Base-by-base conservation (phyloP, 2,329 filamentous ascomycete species). In the Sphaerulina musiva region DNA sequence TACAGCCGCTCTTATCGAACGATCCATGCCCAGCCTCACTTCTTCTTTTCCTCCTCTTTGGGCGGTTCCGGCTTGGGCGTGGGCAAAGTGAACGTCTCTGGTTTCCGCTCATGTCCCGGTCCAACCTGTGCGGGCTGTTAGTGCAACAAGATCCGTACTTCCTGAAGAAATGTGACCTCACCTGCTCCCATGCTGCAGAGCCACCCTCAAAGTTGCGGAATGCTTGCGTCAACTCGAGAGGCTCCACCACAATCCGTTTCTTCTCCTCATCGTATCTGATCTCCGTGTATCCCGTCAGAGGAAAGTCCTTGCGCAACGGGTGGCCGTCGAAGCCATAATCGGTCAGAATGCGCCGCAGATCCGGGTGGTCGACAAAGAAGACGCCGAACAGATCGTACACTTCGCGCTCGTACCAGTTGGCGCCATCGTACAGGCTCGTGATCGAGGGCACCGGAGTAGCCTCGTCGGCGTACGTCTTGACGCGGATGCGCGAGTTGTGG, bases 321-420 rank as follows among this genome's bases (percentile, higher is more conserved):
- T 98, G 93, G 50, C 93, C 93, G 72, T 98, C 95, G 69, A 98
- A 98, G 50, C 93, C 93, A 73, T 98, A 98, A 73, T 98, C 93
- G 62, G 93, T 98, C 92, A 98, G 95, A 76, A 98, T 97, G 64
- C 93, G 84, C 72, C 93, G 84, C 65, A 98, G 79, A 76, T 98
- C 95, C 39, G 93, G 93, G 77, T 98, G 93, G 59, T 86, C 89
- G 51, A 86, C 80, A 75, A 98, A 98, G 80, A 97, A 96, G 63
- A 98, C 90, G 60, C 93, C 93, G 69, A 95, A 98, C 67, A 98
- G 74, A 73, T 98, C 93, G 75, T 97, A 97, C 23, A 95, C 90
- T 75, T 98, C 93, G 63, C 93, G 83, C 79, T 98, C 93, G 72
- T 95, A 97, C 93, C 93, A 98, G 75, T 97, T 93, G 67, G 93